Percentiles rank a stretch among this genome's conserved stretches.
phyloP scores from a whole-genome alignment of 2,329 filamentous ascomycete species.

The Huntiella abstrusa region DNA sequence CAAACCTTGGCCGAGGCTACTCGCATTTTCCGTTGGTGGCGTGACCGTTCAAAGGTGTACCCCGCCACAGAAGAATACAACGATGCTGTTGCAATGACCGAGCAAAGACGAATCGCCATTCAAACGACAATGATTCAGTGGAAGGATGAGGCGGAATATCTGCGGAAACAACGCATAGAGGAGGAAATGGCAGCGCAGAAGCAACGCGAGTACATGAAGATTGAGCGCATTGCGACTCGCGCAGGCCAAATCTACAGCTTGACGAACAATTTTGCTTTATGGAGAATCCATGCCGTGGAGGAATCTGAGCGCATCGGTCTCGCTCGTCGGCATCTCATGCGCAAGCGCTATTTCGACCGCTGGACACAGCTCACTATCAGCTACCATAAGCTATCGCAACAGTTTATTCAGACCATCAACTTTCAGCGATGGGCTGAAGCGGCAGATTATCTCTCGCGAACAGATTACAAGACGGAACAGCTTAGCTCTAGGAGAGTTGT shows the following conservation, averaged over 20 bases:
- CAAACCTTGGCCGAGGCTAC: conserved; percentile 3
- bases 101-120: conserved; percentile 4
- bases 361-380: conserved; percentile 13
- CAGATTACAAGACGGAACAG: conserved; percentile 7
- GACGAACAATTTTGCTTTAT: conserved; percentile 26
- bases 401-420: conserved; percentile 6
- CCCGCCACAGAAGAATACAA: conserved; percentile 10
- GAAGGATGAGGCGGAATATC: conserved; percentile 4
- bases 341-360: conserved; percentile 23
- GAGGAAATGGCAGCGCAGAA: conserved; percentile 8
- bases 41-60: conserved; percentile 7
- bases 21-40: conserved; percentile 10
- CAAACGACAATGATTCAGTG: conserved; percentile 9
- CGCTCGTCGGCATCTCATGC: conserved; percentile 51
- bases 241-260: conserved; percentile 48
- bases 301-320: conserved; percentile 46
- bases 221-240: conserved; percentile 26
- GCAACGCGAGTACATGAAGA: conserved; percentile 8
- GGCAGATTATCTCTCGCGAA: conserved; percentile 3
- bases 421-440: conserved; percentile 11
- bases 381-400: conserved; percentile 7
- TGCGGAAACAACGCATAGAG: conserved; percentile 5
- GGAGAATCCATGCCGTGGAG: conserved; percentile 46
- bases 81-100: conserved; percentile 9
- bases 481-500: conserved; percentile 9